Evolutionary conservation across 352 stramenopile species (phyloP).

Genomic region (Globisporangium iwayamae): DNA sequence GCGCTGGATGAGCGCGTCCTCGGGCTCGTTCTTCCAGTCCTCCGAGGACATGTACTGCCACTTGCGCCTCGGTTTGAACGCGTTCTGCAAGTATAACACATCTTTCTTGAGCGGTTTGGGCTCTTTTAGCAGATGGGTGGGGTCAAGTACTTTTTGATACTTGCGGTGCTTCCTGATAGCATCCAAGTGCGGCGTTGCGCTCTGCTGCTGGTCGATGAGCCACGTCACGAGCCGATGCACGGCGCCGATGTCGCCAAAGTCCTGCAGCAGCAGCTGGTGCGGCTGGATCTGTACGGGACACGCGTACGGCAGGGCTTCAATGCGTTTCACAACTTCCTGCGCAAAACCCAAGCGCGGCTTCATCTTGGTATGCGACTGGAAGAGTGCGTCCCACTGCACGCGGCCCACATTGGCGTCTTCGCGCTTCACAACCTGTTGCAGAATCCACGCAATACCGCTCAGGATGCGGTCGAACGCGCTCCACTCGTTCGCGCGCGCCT

Average conservation of each 20-base stretch:
- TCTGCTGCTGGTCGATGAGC: slow-evolving; percentile 42
- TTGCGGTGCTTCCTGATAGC: slow-evolving; percentile 27
- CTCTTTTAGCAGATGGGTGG: not conserved
- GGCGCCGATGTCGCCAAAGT: slow-evolving; percentile 66
- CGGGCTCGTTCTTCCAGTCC: slow-evolving; percentile 30
- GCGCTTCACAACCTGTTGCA: slow-evolving; percentile 53
- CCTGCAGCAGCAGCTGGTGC: slow-evolving; percentile 74
- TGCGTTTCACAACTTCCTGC: slow-evolving; percentile 46
- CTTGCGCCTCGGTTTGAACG: slow-evolving; percentile 36
- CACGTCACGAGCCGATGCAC: slow-evolving; percentile 47
- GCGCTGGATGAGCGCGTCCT: slow-evolving; percentile 73
- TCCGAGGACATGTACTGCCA: slow-evolving; percentile 35
- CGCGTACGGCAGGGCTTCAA: slow-evolving; percentile 33
- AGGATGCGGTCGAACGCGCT: slow-evolving; percentile 66
- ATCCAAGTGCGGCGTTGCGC: slow-evolving; percentile 29
- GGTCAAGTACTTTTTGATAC: slow-evolving; percentile 28
- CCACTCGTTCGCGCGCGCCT: slow-evolving; percentile 33
- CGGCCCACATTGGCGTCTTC: slow-evolving; percentile 36
- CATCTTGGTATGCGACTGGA: slow-evolving; percentile 63
- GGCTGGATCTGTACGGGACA: slow-evolving; percentile 47
- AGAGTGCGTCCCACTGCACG: slow-evolving; percentile 67
- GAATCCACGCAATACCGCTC: slow-evolving; percentile 50
- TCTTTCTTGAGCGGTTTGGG: slow-evolving; percentile 34
- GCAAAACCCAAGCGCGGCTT: slow-evolving; percentile 62
- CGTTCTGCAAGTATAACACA: slow-evolving; percentile 34